phyloP scores from a whole-genome alignment of 1,139 yeast genomes.

The Williopsis jadinii region DNA sequence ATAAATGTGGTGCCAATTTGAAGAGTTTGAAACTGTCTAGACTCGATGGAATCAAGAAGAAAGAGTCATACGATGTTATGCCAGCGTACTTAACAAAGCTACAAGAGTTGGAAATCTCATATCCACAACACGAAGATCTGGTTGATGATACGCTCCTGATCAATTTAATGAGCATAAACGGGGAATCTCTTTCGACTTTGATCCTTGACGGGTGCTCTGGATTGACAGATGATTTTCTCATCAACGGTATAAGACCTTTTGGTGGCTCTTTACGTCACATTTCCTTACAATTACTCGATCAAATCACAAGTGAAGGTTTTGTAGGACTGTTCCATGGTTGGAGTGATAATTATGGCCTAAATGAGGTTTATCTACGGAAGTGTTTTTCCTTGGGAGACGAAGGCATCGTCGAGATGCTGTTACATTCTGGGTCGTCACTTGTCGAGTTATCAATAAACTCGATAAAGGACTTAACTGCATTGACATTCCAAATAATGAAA shows the following conservation, averaged over 20 bases:
- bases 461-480: slow-evolving; percentile 46
- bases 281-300: slow-evolving; percentile 49
- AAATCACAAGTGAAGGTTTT: slow-evolving; percentile 61
- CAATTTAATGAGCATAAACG: slow-evolving; percentile 55
- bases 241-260: slow-evolving; percentile 52
- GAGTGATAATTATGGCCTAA: slow-evolving; percentile 49
- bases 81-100: slow-evolving; percentile 57
- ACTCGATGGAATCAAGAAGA: slow-evolving; percentile 61
- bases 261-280: slow-evolving; percentile 48
- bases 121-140: slow-evolving; percentile 58
- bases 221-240: slow-evolving; percentile 57
- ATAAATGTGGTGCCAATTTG: slow-evolving; percentile 52
- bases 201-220: slow-evolving; percentile 65
- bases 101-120: slow-evolving; percentile 57
- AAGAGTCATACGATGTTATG: slow-evolving; percentile 52
- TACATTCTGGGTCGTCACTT: slow-evolving; percentile 60
- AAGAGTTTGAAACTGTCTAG: slow-evolving; percentile 49
- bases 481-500: slow-evolving; percentile 39
- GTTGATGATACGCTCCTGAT: slow-evolving; percentile 65
- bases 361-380: slow-evolving; percentile 54
- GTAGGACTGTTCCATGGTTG: slow-evolving; percentile 48
- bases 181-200: slow-evolving; percentile 51
- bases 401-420: slow-evolving; percentile 51
- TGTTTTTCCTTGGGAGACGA: slow-evolving; percentile 60
- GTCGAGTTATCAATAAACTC: slow-evolving; percentile 71